Conservation (phyloP, 2,329 filamentous ascomycete genomes). For the Hymenoscyphus linearis region DNA sequence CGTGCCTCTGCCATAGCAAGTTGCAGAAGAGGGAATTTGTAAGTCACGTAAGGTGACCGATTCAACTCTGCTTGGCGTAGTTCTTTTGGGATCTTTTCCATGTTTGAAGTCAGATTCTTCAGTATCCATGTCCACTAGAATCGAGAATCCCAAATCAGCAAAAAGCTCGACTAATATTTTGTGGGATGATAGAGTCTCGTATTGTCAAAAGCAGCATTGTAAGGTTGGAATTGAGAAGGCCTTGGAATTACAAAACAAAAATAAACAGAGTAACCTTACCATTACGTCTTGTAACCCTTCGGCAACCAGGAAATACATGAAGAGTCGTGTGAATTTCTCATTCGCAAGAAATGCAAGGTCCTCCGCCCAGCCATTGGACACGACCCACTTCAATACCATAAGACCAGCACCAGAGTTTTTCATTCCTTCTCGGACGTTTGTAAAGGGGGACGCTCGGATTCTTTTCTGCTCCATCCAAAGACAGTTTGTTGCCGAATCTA, state of each 20-base stretch:
- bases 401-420: slow-evolving; percentile 28
- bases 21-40: background rate
- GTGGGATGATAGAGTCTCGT: background rate
- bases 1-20: background rate
- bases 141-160: background rate
- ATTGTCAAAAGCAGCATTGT: background rate
- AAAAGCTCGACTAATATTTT: background rate
- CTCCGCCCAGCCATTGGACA: slow-evolving; percentile 24
- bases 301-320: slow-evolving; percentile 30
- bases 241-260: background rate
- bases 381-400: slow-evolving; percentile 30
- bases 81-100: background rate
- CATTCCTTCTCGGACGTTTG: slow-evolving; percentile 22
- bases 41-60: background rate
- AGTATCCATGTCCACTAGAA: slow-evolving; percentile 27
- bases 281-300: slow-evolving; percentile 26
- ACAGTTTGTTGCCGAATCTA: slow-evolving; percentile 25
- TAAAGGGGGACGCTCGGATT: slow-evolving; percentile 17
- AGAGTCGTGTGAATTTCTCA: slow-evolving; percentile 15
- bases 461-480: slow-evolving; percentile 16
- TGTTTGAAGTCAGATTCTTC: slow-evolving; percentile 11
- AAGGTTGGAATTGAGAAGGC: background rate
- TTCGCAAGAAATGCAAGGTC: slow-evolving; percentile 24
- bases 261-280: background rate
- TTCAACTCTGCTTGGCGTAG: background rate